phyloP scores from a whole-genome alignment of 2,329 filamentous ascomycete species.

The Sporothrix curviconia region DNA sequence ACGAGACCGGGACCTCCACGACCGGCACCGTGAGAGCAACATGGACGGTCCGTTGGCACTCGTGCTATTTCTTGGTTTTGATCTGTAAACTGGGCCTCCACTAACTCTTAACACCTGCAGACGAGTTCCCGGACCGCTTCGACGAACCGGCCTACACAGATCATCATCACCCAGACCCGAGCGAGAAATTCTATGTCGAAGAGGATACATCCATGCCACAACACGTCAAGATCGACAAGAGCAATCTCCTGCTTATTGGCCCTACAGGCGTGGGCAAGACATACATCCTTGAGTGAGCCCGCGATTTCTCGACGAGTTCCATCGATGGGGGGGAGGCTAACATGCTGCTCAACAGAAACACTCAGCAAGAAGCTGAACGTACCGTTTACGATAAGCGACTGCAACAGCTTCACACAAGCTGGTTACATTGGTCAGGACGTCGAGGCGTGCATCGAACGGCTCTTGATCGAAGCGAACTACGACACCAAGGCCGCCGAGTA shows the following conservation, averaged over 20 bases:
- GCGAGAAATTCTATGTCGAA: slow-evolving; percentile 41
- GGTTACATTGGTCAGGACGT: slow-evolving; percentile 97
- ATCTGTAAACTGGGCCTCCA: slow-evolving; percentile 22
- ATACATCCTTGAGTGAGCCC: slow-evolving; percentile 65
- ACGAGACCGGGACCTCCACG: slow-evolving; percentile 56
- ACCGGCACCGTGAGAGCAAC: slow-evolving; percentile 53
- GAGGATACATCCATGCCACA: slow-evolving; percentile 40
- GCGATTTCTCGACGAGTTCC: not conserved
- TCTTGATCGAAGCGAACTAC: slow-evolving; percentile 86
- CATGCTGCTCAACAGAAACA: slow-evolving; percentile 56
- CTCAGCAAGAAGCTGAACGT: slow-evolving; percentile 89
- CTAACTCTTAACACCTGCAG: slow-evolving; percentile 40
- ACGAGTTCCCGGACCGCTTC: slow-evolving; percentile 47
- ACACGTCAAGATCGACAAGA: slow-evolving; percentile 80
- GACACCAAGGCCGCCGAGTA: slow-evolving; percentile 77
- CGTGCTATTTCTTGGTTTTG: not conserved
- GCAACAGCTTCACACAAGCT: slow-evolving; percentile 90
- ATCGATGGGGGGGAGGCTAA: no score
- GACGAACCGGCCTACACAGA: slow-evolving; percentile 27
- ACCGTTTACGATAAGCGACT: slow-evolving; percentile 91
- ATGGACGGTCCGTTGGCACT: slow-evolving; percentile 60
- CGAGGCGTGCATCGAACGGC: slow-evolving; percentile 86
- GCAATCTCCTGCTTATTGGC: slow-evolving; percentile 83
- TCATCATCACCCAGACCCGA: slow-evolving; percentile 21
- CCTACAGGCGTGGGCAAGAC: slow-evolving; percentile 96